Percentiles rank a stretch among this genome's conserved stretches.
Conservation (phyloP, 1,139 yeast species). For the Blastobotrys persicus region DNA sequence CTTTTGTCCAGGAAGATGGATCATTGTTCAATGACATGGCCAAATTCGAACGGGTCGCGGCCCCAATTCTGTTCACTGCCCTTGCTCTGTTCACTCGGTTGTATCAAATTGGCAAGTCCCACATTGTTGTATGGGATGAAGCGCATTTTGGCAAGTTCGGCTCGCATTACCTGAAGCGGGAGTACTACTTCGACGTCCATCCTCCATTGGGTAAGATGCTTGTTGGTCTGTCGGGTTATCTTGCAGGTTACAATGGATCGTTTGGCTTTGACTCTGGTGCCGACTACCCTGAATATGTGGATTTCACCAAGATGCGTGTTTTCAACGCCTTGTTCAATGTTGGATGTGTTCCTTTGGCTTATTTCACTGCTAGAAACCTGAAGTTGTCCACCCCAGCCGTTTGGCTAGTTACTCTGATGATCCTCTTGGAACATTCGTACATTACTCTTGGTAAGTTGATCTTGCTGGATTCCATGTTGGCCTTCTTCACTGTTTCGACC, state of each 20-base stretch:
- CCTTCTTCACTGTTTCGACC: conserved; percentile 86
- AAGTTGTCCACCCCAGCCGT: conserved; percentile 78
- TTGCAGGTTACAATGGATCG: conserved; percentile 94
- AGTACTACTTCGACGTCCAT: conserved; percentile 78
- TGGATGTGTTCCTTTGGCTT: conserved; percentile 88
- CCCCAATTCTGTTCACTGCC: conserved; percentile 57
- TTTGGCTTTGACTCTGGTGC: conserved; percentile 93
- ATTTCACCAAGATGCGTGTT: conserved; percentile 87
- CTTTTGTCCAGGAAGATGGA: not conserved
- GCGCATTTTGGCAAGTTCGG: conserved; percentile 75
- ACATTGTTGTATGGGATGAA: conserved; percentile 90
- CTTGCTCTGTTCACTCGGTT: conserved; percentile 67
- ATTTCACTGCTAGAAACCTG: conserved; percentile 83
- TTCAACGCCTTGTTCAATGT: conserved; percentile 92
- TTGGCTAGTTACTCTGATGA: conserved; percentile 88
- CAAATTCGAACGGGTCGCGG: conserved; percentile 46
- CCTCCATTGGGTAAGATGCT: conserved; percentile 98
- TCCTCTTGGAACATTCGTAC: conserved; percentile 78
- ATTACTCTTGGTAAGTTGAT: conserved; percentile 90
- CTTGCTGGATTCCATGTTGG: conserved; percentile 90
- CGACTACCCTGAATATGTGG: conserved; percentile 78
- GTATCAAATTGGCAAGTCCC: conserved; percentile 59
- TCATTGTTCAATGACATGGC: conserved; percentile 17
- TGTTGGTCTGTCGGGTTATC: conserved; percentile 88
- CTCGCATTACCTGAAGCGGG: conserved; percentile 40